Percentiles rank a stretch among this genome's conserved stretches.
Evolutionary conservation across 23 red algal species (phyloP).

Genomic region (Agarophyton chilense): DNA sequence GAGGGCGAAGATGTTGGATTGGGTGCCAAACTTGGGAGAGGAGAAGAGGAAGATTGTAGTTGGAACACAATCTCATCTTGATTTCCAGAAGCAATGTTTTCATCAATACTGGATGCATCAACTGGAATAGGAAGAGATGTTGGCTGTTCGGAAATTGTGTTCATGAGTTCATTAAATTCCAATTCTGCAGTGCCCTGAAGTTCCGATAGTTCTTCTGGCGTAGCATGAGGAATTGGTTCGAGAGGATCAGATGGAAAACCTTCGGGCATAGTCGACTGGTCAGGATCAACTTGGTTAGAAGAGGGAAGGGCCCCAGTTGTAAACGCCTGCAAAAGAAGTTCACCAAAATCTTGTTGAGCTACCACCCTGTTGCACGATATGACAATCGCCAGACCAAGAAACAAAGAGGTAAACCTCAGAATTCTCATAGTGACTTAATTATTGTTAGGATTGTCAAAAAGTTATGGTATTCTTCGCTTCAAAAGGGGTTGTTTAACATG

Average conservation of each 20-base stretch:
- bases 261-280: not conserved
- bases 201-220: not conserved
- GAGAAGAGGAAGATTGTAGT: not conserved
- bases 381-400: not conserved
- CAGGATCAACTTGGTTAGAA: not conserved
- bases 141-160: not conserved
- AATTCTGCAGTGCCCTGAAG: not conserved
- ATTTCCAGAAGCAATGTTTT: not conserved
- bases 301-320: slow-evolving; percentile 12
- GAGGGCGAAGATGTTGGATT: not conserved
- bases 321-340: slow-evolving; percentile 39
- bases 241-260: not conserved
- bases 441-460: not conserved
- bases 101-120: not conserved
- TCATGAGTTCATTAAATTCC: not conserved
- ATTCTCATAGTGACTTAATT: not conserved
- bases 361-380: not conserved
- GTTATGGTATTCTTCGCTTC: not conserved
- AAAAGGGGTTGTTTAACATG: not conserved
- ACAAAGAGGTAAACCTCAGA: not conserved
- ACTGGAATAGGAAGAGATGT: not conserved
- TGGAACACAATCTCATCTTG: not conserved
- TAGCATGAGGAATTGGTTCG: not conserved
- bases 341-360: slow-evolving; percentile 43
- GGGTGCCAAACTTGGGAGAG: not conserved